A percentile compares a stretch with the other conserved stretches of the same genome.
Evolutionary conservation across 2,329 filamentous ascomycete genomes (phyloP).

Genomic region (Paraphoma chrysanthemicola): DNA sequence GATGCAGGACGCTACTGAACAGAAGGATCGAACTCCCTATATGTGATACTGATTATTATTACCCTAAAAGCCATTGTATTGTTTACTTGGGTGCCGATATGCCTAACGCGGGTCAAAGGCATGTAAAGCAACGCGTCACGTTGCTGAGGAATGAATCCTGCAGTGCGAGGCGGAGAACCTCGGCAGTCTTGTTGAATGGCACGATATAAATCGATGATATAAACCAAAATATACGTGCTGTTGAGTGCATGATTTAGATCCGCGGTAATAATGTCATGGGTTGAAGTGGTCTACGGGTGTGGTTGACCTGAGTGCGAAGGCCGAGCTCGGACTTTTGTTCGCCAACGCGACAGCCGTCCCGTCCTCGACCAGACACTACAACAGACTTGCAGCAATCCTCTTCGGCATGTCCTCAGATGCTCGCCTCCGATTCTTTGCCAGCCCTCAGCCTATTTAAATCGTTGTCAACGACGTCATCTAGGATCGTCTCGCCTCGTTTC

Average conservation of each 20-base stretch:
- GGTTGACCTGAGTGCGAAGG: too few species aligned
- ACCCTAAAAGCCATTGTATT: background rate
- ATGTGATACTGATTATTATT: too few species aligned
- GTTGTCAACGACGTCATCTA: constrained; percentile 21
- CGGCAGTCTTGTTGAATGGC: background rate
- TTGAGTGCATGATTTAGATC: too few species aligned
- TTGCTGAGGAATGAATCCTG: background rate
- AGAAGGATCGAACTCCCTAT: too few species aligned
- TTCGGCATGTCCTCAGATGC: background rate
- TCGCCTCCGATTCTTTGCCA: background rate
- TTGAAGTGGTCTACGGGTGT: too few species aligned
- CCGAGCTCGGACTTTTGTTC: too few species aligned
- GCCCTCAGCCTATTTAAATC: constrained; percentile 14
- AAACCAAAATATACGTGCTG: too few species aligned
- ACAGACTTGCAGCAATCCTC: too few species aligned
- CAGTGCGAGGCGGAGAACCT: background rate
- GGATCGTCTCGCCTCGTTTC: constrained; percentile 9
- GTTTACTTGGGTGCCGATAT: background rate
- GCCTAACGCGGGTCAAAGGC: background rate
- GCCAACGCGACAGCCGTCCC: too few species aligned
- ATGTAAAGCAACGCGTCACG: background rate
- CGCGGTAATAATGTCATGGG: too few species aligned
- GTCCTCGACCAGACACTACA: too few species aligned
- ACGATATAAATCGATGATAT: background rate
- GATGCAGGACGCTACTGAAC: too few species aligned